These are phyloP conservation scores for Euphrasia arctica DNA, from an alignment of 305 asterid genomes.

Conservation along the genomic window DNA sequence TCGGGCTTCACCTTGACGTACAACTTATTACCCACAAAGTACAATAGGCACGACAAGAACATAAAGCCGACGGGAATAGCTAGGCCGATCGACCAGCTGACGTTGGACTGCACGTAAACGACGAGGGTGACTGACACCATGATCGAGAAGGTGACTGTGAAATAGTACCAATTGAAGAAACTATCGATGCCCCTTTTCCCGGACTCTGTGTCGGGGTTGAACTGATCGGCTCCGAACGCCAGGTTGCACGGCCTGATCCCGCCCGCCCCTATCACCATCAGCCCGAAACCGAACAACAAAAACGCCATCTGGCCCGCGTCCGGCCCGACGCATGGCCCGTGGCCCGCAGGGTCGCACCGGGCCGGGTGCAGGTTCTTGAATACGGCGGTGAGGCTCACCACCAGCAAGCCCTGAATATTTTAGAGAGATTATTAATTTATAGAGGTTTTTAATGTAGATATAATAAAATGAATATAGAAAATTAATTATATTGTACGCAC, in stretches of 20 bases:
- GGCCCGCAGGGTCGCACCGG: conserved; percentile 30
- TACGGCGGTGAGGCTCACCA: no score
- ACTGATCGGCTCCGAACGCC: conserved; percentile 70
- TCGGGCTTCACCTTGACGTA: conserved; percentile 48
- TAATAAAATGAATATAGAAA: no score
- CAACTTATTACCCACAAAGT: conserved; percentile 39
- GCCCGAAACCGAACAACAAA: conserved; percentile 36
- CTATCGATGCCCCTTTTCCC: conserved; percentile 53
- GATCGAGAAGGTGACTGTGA: conserved; percentile 49
- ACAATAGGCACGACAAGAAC: conserved; percentile 47
- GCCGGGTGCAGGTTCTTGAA: no score
- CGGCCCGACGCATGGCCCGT: conserved; percentile 30
- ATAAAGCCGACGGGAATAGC: conserved; percentile 43
- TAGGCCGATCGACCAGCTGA: conserved; percentile 63
- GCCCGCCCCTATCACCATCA: conserved; percentile 49
- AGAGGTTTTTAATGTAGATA: no score
- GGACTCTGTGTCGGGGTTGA: conserved; percentile 42
- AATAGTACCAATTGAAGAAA: conserved; percentile 68
- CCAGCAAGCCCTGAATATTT: no score
- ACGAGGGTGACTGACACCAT: conserved; percentile 47
- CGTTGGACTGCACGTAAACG: conserved; percentile 52
- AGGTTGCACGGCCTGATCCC: conserved; percentile 66
- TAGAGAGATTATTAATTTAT: no score
- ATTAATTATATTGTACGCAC: no score
- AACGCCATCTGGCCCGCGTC: conserved; percentile 42